phyloP scores from a whole-genome alignment of 768 basidiomycete genomes.

The Suillus subaureus region DNA sequence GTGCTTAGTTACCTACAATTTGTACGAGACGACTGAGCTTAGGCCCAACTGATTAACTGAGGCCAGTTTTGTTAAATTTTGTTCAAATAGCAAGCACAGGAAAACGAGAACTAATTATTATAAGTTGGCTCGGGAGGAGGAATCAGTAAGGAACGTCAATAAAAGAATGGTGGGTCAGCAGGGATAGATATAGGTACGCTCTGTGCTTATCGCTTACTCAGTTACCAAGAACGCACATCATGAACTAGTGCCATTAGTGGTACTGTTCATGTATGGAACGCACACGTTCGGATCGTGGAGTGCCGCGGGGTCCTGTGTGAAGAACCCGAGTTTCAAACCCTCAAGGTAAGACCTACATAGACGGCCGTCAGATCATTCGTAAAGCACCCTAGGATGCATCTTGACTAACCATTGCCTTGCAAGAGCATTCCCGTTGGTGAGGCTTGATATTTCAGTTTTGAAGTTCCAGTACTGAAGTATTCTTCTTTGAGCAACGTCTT shows the following conservation, averaged over 20 bases:
- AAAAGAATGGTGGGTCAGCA: background rate
- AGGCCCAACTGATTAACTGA: too few relatives aligned
- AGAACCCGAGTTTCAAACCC: conserved; percentile 58
- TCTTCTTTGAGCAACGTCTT: background rate
- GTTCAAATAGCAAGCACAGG: too few relatives aligned
- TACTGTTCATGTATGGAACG: conserved; percentile 39
- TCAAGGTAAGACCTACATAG: conserved; percentile 67
- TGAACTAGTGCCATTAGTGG: conserved; percentile 14
- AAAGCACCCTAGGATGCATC: conserved; percentile 4
- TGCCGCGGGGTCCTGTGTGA: conserved; percentile 61
- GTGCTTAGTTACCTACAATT: too few relatives aligned
- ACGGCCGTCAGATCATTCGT: background rate
- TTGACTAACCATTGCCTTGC: conserved; percentile 61
- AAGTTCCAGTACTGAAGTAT: conserved; percentile 67
- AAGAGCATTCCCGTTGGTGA: conserved; percentile 45
- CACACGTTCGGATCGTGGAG: conserved; percentile 60
- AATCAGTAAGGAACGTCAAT: too few relatives aligned
- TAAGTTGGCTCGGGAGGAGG: too few relatives aligned
- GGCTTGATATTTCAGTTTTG: conserved; percentile 60
- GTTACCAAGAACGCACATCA: conserved; percentile 8
- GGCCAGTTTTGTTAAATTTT: too few relatives aligned
- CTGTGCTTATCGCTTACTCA: background rate
- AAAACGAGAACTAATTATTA: too few relatives aligned
- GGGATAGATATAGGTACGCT: background rate
- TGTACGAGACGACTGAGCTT: too few relatives aligned